phyloP scores from a whole-genome alignment of 2,329 filamentous ascomycete species.

The Cladosporium velox region DNA sequence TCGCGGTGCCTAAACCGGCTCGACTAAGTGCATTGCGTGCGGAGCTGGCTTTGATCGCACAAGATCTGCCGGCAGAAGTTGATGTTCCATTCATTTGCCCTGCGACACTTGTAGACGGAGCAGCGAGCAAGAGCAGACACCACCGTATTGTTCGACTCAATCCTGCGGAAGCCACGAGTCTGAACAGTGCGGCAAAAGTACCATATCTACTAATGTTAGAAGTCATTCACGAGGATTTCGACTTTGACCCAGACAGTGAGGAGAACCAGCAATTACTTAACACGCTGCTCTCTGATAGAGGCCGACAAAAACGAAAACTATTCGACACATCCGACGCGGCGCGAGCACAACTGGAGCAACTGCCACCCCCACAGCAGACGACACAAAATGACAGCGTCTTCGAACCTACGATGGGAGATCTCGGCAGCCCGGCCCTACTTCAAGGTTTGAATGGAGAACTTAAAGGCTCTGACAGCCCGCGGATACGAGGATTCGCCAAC shows the following conservation, averaged over 20 bases:
- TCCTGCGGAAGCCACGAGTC: conserved; percentile 78
- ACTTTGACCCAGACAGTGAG: conserved; percentile 72
- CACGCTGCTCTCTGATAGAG: conserved; percentile 67
- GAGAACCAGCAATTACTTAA: conserved; percentile 70
- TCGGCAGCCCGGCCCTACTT: conserved; percentile 72
- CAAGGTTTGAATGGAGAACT: conserved; percentile 57
- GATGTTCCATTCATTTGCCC: conserved; percentile 82
- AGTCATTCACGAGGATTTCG: conserved; percentile 77
- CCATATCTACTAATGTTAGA: conserved; percentile 85
- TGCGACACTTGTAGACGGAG: conserved; percentile 70
- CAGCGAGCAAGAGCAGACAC: conserved; percentile 73
- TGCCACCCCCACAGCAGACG: conserved; percentile 41
- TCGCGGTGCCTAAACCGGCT: conserved; percentile 78
- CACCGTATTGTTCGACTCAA: conserved; percentile 82
- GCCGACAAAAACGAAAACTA: conserved; percentile 53
- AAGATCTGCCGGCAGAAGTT: conserved; percentile 79
- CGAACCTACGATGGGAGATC: conserved; percentile 76
- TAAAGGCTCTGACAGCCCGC: conserved; percentile 50
- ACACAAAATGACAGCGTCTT: conserved; percentile 71
- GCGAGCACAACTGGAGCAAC: conserved; percentile 43
- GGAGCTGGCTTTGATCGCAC: conserved; percentile 76
- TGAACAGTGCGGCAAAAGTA: conserved; percentile 85
- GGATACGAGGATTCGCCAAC: conserved; percentile 28
- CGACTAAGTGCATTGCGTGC: conserved; percentile 78
- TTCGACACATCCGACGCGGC: conserved; percentile 65